A percentile compares a stretch with the other conserved stretches of the same genome.
Conservation (phyloP, 257 asterid genomes). For the Eucommia ulmoides region DNA sequence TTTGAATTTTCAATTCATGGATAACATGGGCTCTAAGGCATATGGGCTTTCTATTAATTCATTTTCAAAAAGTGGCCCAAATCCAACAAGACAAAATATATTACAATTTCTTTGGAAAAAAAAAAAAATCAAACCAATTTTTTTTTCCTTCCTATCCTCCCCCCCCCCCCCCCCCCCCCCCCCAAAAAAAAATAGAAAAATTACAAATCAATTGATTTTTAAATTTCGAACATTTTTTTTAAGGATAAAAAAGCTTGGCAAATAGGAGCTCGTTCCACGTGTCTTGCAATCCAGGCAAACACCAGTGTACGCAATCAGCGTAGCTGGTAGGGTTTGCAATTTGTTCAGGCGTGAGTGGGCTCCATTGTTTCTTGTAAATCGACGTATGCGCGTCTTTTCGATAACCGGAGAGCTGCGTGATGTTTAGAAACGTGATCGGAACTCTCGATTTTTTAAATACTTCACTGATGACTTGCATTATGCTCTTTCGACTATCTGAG, state of each 20-base stretch:
- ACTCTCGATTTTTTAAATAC: conserved; percentile 32
- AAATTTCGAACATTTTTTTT: too few species aligned
- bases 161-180: too few species aligned
- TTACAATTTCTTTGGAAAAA: too few species aligned
- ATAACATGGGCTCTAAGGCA: too few species aligned
- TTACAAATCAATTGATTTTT: too few species aligned
- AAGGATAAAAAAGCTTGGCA: conserved; percentile 56
- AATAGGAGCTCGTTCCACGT: conserved; percentile 72
- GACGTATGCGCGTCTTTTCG: conserved; percentile 78
- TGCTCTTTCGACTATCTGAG: conserved; percentile 23
- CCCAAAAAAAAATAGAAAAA: too few species aligned
- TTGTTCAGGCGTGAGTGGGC: conserved; percentile 30
- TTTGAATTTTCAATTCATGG: too few species aligned
- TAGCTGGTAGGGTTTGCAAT: conserved; percentile 36
- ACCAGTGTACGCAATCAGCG: conserved; percentile 89
- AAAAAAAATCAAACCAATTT: too few species aligned
- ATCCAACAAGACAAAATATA: too few species aligned
- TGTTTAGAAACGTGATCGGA: conserved; percentile 54
- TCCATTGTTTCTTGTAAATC: conserved; percentile 46
- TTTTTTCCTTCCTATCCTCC: too few species aligned
- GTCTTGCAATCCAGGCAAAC: conserved; percentile 75
- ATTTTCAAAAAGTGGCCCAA: too few species aligned
- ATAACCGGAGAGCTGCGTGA: conserved; percentile 45
- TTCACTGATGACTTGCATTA: conserved; percentile 29
- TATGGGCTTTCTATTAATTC: too few species aligned